These are phyloP conservation scores for Aspergillus mulundensis DNA, from an alignment of 495 filamentous ascomycete genomes.

Conservation along the genomic window DNA sequence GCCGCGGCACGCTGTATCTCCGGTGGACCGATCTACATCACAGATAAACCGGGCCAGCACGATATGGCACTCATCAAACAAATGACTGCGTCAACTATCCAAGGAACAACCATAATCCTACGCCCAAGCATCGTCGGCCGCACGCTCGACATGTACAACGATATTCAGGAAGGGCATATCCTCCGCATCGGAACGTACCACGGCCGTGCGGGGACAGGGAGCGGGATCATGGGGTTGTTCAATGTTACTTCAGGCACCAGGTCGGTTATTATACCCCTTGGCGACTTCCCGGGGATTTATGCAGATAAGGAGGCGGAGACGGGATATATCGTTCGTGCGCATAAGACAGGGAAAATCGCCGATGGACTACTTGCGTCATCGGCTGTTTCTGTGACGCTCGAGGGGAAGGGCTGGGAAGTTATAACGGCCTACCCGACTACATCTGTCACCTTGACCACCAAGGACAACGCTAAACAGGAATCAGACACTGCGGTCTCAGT, in stretches of 20 bases:
- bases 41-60: conserved; percentile 80
- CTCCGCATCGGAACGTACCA: conserved; percentile 76
- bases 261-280: conserved; percentile 63
- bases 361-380: conserved; percentile 39
- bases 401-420: conserved; percentile 71
- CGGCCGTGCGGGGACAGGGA: conserved; percentile 60
- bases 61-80: conserved; percentile 67
- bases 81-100: conserved; percentile 66
- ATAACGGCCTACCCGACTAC: conserved; percentile 66
- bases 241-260: conserved; percentile 60
- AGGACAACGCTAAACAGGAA: conserved; percentile 10
- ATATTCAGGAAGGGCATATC: conserved; percentile 65
- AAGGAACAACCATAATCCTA: conserved; percentile 69
- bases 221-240: conserved; percentile 77
- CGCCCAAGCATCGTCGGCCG: conserved; percentile 69
- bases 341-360: conserved; percentile 63
- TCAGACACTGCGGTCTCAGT: conserved; percentile 27
- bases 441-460: conserved; percentile 40
- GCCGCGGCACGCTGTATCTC: conserved; percentile 85
- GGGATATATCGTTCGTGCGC: conserved; percentile 68
- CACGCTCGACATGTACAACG: conserved; percentile 65
- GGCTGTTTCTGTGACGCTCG: conserved; percentile 56
- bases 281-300: conserved; percentile 66
- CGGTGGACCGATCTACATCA: conserved; percentile 91
- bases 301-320: conserved; percentile 1